Evolutionary conservation across 257 asterid genomes (phyloP), one percentile per base, ranked within the genome.

Genomic region (Solanum rostratum): DNA sequence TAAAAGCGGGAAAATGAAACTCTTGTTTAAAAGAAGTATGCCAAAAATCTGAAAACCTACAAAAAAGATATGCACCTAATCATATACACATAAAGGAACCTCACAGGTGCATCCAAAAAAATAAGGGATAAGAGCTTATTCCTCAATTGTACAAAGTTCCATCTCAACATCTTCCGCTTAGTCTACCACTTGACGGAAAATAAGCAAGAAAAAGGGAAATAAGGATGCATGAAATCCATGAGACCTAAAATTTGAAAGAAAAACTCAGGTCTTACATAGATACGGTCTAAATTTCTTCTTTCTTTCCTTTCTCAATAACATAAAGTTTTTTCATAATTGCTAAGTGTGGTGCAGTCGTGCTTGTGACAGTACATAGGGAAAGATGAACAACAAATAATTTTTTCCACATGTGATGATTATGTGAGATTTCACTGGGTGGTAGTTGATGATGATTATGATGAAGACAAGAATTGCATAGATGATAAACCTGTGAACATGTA

Each of bases 181-280:
- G 78, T 66, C 46, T 68, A 33, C 50, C 78, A 33, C 76, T 69
- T 71, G 65, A 86, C 81, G 79, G 68, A 83, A 86, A 81, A 57
- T 30, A 60, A 81, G 74, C 83, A 79, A 60, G 30, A 80, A 57
- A 80, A 37, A 87, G 7, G 22, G 46, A 18, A 74, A n/a, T 46
- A 74, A n/a, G 10, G 15, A 46, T 74, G 81, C 22, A 46, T 22
- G 37, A 39, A 74, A 6, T 24, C 81, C 81, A 74, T 45, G 24
- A 45, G 46, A 45, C 53, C 22, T 22, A 74, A 74, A 43, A 71
- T 46, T 22, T 50, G 27, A 50, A 76, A 27, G 82, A 50, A 76
- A 27, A 76, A 29, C n/a, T 14, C 20, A 49, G 18, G 82, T 27
- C 54, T 70, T 27, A 27, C 20, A 76, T 74, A 45, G 81, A 46